Conservation (phyloP, 352 stramenopile genomes). For the Globisporangium paroecandrum region DNA sequence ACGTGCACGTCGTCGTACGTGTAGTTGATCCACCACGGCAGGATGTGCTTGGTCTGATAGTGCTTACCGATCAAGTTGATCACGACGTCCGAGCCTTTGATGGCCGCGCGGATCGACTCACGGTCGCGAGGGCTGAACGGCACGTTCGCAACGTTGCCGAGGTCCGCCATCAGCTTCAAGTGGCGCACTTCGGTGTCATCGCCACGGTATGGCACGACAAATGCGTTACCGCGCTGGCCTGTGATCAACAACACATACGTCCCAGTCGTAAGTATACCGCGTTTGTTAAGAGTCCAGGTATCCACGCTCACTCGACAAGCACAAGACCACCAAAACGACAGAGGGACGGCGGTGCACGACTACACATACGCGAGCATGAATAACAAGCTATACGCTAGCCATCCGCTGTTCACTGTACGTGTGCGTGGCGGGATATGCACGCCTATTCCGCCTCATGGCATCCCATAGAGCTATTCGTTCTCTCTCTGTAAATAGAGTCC, state of each 20-base stretch:
- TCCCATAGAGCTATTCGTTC: neutral
- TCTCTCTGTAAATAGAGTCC: neutral
- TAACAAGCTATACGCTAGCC: neutral
- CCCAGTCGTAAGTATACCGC: neutral
- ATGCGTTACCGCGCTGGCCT: slow-evolving; percentile 75
- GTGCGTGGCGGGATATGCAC: neutral
- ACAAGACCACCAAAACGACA: slow-evolving; percentile 12
- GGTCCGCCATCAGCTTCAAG: slow-evolving; percentile 92
- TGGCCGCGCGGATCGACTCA: slow-evolving; percentile 90
- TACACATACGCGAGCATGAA: neutral
- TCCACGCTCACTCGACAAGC: neutral
- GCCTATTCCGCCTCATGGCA: neutral
- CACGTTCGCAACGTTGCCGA: slow-evolving; percentile 86
- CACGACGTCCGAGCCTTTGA: slow-evolving; percentile 93
- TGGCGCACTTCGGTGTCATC: slow-evolving; percentile 93
- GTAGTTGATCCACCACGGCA: slow-evolving; percentile 94
- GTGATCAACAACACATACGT: neutral
- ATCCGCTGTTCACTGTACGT: neutral
- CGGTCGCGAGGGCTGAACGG: slow-evolving; percentile 88
- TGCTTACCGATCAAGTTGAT: slow-evolving; percentile 98
- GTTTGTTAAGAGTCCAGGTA: neutral
- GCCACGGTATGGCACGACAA: slow-evolving; percentile 89
- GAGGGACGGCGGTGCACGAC: neutral
- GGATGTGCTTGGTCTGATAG: slow-evolving; percentile 95
- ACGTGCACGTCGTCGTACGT: slow-evolving; percentile 96